phyloP scores from a whole-genome alignment of 2,329 filamentous ascomycete species.

The Pseudogymnoascus sp. region DNA sequence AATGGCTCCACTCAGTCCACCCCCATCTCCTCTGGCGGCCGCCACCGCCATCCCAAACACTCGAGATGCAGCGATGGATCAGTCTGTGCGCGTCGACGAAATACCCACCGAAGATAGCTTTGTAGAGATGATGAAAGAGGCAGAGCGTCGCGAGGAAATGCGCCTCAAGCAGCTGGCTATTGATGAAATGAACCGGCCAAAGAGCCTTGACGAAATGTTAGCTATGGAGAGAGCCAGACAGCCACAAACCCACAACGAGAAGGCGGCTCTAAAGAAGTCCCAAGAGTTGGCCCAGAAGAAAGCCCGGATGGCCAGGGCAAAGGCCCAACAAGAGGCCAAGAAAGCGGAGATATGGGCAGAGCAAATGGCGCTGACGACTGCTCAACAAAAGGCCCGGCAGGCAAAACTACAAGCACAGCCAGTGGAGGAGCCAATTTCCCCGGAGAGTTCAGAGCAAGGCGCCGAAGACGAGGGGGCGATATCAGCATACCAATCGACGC shows the following conservation, averaged over 20 bases:
- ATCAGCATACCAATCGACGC: background rate
- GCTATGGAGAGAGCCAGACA: background rate
- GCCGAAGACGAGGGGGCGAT: background rate
- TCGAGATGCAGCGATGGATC: background rate
- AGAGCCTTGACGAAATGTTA: constrained; percentile 1
- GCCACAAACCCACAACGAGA: background rate
- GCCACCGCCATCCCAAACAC: background rate
- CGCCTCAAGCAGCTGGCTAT: background rate
- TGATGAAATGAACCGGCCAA: background rate
- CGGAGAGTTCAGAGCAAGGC: background rate
- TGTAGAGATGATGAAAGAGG: background rate
- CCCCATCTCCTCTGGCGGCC: background rate
- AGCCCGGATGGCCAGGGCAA: background rate
- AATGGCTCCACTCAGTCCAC: background rate
- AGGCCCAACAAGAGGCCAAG: background rate
- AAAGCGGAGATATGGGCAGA: background rate
- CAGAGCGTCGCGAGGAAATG: background rate
- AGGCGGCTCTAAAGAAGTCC: background rate
- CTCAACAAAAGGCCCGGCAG: background rate
- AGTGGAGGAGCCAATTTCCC: background rate
- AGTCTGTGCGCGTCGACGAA: background rate
- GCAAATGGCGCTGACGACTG: background rate
- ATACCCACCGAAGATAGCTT: background rate
- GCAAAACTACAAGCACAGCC: background rate
- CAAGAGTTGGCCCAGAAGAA: background rate